Percentiles rank a stretch among this genome's conserved stretches.
phyloP scores from a whole-genome alignment of 1,139 yeast species.

The Yamadazyma kanchanaburiensis region DNA sequence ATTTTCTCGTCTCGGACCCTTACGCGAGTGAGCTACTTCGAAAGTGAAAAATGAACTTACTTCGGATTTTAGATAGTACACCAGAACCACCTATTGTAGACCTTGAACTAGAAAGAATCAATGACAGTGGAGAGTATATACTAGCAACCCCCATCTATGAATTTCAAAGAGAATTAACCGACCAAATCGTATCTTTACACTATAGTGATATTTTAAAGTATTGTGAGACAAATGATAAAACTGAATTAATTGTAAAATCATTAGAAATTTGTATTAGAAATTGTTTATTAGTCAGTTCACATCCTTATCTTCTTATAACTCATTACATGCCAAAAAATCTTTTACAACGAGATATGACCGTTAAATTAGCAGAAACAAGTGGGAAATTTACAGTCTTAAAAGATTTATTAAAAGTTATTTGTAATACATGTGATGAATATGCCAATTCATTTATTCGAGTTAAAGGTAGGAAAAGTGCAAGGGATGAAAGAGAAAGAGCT shows the following conservation, averaged over 20 bases:
- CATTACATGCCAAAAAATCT: slow-evolving; percentile 86
- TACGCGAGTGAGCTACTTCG: too few species aligned
- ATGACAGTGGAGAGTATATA: slow-evolving; percentile 66
- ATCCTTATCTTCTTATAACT: slow-evolving; percentile 80
- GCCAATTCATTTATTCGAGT: slow-evolving; percentile 3
- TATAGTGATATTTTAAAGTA: slow-evolving; percentile 86
- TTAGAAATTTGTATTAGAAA: slow-evolving; percentile 71
- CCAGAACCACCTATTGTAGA: slow-evolving; percentile 81
- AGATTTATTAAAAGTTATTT: slow-evolving; percentile 49
- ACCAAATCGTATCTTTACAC: slow-evolving; percentile 87
- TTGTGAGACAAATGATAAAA: slow-evolving; percentile 63
- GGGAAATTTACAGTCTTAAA: slow-evolving; percentile 77
- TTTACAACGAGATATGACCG: slow-evolving; percentile 73
- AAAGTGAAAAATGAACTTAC: slow-evolving; percentile 67
- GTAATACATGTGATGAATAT: slow-evolving; percentile 5
- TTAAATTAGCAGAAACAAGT: slow-evolving; percentile 71
- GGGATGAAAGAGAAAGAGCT: slow-evolving; percentile 24
- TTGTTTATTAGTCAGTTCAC: slow-evolving; percentile 78
- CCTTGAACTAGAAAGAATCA: slow-evolving; percentile 33
- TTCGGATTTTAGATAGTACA: slow-evolving; percentile 73
- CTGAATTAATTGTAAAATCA: slow-evolving; percentile 62
- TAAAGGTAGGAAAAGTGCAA: slow-evolving; percentile 2
- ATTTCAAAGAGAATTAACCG: slow-evolving; percentile 87
- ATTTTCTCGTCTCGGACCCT: too few species aligned
- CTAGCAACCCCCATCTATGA: slow-evolving; percentile 86